Evolutionary conservation across 441 rosid species (phyloP), one percentile per base, ranked within the genome.

Genomic region (Kokia cookei): DNA sequence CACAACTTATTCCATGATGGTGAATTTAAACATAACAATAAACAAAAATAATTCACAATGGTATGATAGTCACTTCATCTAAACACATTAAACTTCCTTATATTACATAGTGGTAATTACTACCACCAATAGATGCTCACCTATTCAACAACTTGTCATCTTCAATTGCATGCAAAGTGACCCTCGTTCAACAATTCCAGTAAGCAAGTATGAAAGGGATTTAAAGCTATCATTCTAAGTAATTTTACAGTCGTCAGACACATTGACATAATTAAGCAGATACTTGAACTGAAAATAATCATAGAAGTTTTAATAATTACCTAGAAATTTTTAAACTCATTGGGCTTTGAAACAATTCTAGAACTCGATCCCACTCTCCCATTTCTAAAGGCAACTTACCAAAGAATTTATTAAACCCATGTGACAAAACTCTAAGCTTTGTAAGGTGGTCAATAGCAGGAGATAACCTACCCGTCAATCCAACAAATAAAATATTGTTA

Each of bases 351-450:
- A 64, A 19, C 29, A 19, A 19, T 19, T 19, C 22, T 19, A 19
- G 22, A 19, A 19, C 22, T 19, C 22, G 22, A 19, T 19, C 22
- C 22, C 22, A 19, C 13, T 80, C 79, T 90, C 88, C 83, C 35
- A 89, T 78, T 63, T 80, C 90, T 0, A 45, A 13, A 64, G 91
- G 91, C 77, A 89, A 55, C 69, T 75, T 81, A 75, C 89, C 90
- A 29, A 17, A 19, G 57, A 89, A 77, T 7, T 76, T 84, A 77
- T 87, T 84, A 5, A 81, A 88, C 8, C 86, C 84, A 11, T 86
- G 77, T 32, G 90, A 87, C 62, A 88, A 77, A 77, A 86, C 77
- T 72, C 80, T 86, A 78, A 85, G 90, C 47, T 83, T 84, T 51
- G 83, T 73, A 12, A 90, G 86, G 70, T 80, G 67, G 6, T 82